Percentiles rank a stretch among this genome's conserved stretches.
These are phyloP conservation scores for Beauveria bassiana DNA, from an alignment of 2,329 filamentous ascomycete species.

Conservation along the genomic window DNA sequence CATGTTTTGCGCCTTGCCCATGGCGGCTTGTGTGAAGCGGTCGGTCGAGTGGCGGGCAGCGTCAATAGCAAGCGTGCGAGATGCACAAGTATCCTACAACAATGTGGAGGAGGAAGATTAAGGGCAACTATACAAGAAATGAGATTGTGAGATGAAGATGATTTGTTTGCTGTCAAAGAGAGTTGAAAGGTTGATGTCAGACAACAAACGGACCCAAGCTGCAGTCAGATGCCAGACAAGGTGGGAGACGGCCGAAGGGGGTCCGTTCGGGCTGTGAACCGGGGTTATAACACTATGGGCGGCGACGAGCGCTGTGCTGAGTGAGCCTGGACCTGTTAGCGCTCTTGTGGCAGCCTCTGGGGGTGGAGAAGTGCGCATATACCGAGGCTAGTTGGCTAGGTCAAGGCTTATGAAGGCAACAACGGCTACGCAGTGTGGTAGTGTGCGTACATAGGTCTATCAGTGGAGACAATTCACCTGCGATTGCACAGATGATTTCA, in stretches of 20 bases:
- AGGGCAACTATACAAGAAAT: background rate
- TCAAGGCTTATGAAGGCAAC: background rate
- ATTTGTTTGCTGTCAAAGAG: background rate
- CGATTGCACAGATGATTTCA: background rate
- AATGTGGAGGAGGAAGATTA: background rate
- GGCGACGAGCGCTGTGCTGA: background rate
- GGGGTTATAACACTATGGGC: background rate
- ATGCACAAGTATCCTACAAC: background rate
- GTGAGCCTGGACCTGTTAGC: background rate
- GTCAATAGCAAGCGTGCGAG: background rate
- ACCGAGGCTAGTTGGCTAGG: conserved; percentile 5
- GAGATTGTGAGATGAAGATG: background rate
- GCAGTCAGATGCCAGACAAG: conserved; percentile 3
- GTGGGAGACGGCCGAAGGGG: background rate
- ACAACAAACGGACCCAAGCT: background rate
- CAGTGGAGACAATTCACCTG: background rate
- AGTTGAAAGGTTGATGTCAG: conserved; percentile 8
- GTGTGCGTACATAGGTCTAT: background rate
- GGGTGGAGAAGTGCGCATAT: conserved; percentile 6
- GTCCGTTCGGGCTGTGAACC: background rate
- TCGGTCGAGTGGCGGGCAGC: conserved; percentile 3
- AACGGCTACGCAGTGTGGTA: background rate
- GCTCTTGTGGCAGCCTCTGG: conserved; percentile 1
- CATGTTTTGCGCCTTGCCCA: conserved; percentile 34
- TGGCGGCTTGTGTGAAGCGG: conserved; percentile 18